Base-by-base conservation (phyloP, 1,284 basidiomycete genomes). In the Pascua sp. region DNA sequence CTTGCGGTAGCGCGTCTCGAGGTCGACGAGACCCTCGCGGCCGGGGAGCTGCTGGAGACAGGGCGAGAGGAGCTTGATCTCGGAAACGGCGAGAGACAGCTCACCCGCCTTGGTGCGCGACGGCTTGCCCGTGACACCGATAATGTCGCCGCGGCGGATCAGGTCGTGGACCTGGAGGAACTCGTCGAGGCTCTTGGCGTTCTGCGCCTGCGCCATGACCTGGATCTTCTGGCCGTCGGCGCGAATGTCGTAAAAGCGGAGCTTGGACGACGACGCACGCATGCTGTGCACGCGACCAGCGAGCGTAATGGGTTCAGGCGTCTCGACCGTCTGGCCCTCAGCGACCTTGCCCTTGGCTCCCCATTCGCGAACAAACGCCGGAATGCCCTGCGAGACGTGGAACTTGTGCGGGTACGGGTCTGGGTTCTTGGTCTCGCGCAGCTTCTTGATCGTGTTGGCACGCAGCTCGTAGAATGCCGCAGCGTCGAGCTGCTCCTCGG, bases 391-490 rank as follows among this genome's bases (percentile, higher is more conserved):
- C 49, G 88, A 82, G 45, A 96, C 93, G 69, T 96, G 78, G 81
- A 98, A 99, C 84, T 99, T 99, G 86, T 99, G 96, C 17, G 96
- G 95, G 81, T 98, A 99, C 4, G 96, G 95, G 75, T 95, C 91
- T 7, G 91, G 92, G 38, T 84, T 79, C 76, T 89, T 87, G 48
- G 90, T 89, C 75, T 89, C 83, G 76, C 92, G 88, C 60, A 98
- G 83, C 68, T 86, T 86, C 67, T 87, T 85, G 69, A 99, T 93
- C 69, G 90, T 86, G 57, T 92, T 85, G 49, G 87, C 89, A 67
- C 96, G 87, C 64, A 93, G 81, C 77, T 98, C 93, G 77, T 90
- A 95, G 83, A 97, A 99, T 89, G 96, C 91, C 64, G 71, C 70
- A 24, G 79, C 72, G 47, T 76, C 75, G 43, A 80, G 68, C 66